phyloP scores from a whole-genome alignment of 2,329 filamentous ascomycete genomes.

The Acephala macrosclerotiorum region DNA sequence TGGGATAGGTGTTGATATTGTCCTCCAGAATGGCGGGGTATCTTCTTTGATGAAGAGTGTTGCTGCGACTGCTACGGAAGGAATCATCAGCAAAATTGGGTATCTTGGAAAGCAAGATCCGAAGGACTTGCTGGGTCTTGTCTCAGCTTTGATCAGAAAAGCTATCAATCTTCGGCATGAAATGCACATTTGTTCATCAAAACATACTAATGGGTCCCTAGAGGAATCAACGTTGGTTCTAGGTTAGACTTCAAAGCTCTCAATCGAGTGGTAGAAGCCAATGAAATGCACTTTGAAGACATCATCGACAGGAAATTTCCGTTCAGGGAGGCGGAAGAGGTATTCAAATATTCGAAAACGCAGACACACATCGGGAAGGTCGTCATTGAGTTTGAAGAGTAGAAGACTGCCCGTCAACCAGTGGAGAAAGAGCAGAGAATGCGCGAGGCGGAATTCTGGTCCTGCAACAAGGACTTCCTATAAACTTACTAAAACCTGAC shows the following conservation, averaged over 20 bases:
- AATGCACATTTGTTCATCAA: background rate
- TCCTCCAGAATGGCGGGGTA: constrained; percentile 61
- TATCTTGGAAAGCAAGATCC: constrained; percentile 2
- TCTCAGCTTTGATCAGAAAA: background rate
- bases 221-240: constrained; percentile 7
- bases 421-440: background rate
- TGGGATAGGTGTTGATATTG: constrained; percentile 56
- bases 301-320: background rate
- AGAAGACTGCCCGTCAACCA: background rate
- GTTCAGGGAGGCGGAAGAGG: background rate
- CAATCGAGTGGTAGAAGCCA: background rate
- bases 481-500: too few relatives aligned
- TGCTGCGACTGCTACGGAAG: constrained; percentile 6
- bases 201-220: background rate
- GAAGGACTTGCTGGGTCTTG: background rate
- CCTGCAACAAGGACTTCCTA: background rate
- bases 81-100: constrained; percentile 11
- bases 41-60: constrained; percentile 15
- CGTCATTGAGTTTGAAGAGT: background rate
- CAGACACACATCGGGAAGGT: background rate
- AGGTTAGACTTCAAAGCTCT: background rate
- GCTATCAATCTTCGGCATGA: background rate
- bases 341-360: background rate
- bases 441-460: background rate
- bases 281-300: constrained; percentile 2